phyloP scores from a whole-genome alignment of 805 yeast species.

The Starmerella sp. region DNA sequence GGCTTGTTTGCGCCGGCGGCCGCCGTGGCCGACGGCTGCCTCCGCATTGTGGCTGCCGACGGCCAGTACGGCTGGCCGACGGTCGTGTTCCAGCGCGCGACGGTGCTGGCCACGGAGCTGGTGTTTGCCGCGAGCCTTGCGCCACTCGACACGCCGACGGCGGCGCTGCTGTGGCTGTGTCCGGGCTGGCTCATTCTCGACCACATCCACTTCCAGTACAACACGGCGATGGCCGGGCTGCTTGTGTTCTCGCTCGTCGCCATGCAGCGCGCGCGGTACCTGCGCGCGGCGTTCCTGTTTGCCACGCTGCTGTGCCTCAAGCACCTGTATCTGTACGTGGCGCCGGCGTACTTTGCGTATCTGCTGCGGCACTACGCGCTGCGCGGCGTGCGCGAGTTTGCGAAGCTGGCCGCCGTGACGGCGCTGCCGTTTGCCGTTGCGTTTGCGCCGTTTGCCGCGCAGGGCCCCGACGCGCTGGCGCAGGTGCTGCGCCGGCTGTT shows the following conservation, averaged over 20 bases:
- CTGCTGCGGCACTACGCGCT: conserved; percentile 51
- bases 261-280: conserved; percentile 47
- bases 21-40: conserved; percentile 65
- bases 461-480: conserved; percentile 61
- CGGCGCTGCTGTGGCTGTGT: conserved; percentile 68
- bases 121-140: conserved; percentile 41
- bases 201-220: conserved; percentile 94
- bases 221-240: conserved; percentile 84
- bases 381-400: conserved; percentile 44
- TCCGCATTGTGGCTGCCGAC: conserved; percentile 45
- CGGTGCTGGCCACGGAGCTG: conserved; percentile 70
- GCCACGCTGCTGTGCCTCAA: conserved; percentile 77
- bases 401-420: conserved; percentile 52
- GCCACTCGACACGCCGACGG: conserved; percentile 36
- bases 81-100: conserved; percentile 62
- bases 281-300: conserved; percentile 52
- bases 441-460: conserved; percentile 45
- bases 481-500: conserved; percentile 61
- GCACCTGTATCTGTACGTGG: conserved; percentile 83
- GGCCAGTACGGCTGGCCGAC: conserved; percentile 74
- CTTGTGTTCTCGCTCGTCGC: conserved; percentile 61
- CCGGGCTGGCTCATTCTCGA: conserved; percentile 89
- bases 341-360: conserved; percentile 84
- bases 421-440: conserved; percentile 52
- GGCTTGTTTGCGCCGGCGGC: conserved; percentile 55